Percentiles rank a stretch among this genome's conserved stretches.
phyloP scores from a whole-genome alignment of 1,284 basidiomycete species.

The Papiliotrema fonsecae region DNA sequence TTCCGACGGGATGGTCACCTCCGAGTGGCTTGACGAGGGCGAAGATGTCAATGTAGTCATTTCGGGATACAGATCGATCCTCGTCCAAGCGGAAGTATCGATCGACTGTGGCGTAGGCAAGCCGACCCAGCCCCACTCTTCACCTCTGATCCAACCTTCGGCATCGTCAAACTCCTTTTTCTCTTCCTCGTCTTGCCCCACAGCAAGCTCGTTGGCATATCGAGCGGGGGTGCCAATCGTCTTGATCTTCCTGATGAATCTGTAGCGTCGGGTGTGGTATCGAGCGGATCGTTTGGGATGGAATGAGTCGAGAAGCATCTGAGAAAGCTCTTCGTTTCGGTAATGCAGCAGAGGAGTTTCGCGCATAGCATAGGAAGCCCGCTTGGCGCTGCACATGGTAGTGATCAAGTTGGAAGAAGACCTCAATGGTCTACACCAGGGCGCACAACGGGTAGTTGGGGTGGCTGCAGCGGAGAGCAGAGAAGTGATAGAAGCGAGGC shows the following conservation, averaged over 20 bases:
- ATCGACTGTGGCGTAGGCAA: slow-evolving; percentile 18
- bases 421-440: slow-evolving; percentile 14
- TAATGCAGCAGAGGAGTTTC: slow-evolving; percentile 37
- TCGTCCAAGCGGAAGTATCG: slow-evolving; percentile 14
- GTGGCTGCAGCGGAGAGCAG: slow-evolving; percentile 1
- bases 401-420: slow-evolving; percentile 12
- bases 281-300: slow-evolving; percentile 46
- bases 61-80: slow-evolving; percentile 16
- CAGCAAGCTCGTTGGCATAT: slow-evolving; percentile 3
- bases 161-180: slow-evolving; percentile 45
- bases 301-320: slow-evolving; percentile 51
- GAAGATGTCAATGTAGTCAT: too few relatives aligned
- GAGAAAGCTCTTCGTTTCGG: slow-evolving; percentile 49
- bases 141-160: slow-evolving; percentile 38
- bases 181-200: slow-evolving; percentile 28
- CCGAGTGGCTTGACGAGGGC: too few relatives aligned
- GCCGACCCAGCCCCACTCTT: slow-evolving; percentile 44
- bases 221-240: slow-evolving; percentile 3
- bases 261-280: slow-evolving; percentile 47
- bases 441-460: slow-evolving; percentile 13
- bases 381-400: slow-evolving; percentile 30
- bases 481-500: slow-evolving; percentile 7
- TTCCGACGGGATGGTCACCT: too few relatives aligned
- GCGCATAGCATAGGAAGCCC: slow-evolving; percentile 29
- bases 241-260: slow-evolving; percentile 50